phyloP scores from a whole-genome alignment of 805 yeast genomes.

The Candida mattraensis region DNA sequence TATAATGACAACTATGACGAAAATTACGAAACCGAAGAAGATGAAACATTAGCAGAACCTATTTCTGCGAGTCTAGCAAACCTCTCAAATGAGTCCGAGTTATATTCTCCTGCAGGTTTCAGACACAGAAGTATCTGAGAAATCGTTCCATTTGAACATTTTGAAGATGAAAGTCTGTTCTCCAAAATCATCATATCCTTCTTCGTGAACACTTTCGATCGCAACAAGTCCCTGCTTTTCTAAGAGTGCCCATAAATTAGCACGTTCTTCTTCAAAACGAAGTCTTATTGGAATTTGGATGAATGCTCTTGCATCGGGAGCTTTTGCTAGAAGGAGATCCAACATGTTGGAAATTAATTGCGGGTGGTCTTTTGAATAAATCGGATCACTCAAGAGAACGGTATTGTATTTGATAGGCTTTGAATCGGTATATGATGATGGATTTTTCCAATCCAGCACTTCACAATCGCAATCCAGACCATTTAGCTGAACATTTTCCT shows the following conservation, averaged over 20 bases:
- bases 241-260: conserved; percentile 56
- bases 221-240: conserved; percentile 35
- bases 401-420: conserved; percentile 45
- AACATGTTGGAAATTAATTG: conserved; percentile 65
- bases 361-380: conserved; percentile 84
- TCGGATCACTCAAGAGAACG: conserved; percentile 81
- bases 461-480: conserved; percentile 30
- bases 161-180: conserved; percentile 57
- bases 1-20: conserved; percentile 8
- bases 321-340: conserved; percentile 39
- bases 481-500: conserved; percentile 59
- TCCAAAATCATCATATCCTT: conserved; percentile 88
- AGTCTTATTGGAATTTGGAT: conserved; percentile 76
- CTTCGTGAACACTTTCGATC: conserved; percentile 44
- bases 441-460: conserved; percentile 79
- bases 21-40: conserved; percentile 5
- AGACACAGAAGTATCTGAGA: conserved; percentile 12
- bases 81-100: too few species aligned
- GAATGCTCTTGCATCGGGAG: conserved; percentile 45
- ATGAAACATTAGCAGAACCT: too few species aligned
- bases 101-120: not conserved
- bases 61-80: too few species aligned
- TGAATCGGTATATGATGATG: conserved; percentile 35
- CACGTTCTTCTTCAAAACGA: conserved; percentile 65
- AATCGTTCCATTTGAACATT: conserved; percentile 24